Evolutionary conservation across 1,139 yeast species (phyloP), one percentile per base, ranked within the genome.

Genomic region (Sugiyamaella paludigena): DNA sequence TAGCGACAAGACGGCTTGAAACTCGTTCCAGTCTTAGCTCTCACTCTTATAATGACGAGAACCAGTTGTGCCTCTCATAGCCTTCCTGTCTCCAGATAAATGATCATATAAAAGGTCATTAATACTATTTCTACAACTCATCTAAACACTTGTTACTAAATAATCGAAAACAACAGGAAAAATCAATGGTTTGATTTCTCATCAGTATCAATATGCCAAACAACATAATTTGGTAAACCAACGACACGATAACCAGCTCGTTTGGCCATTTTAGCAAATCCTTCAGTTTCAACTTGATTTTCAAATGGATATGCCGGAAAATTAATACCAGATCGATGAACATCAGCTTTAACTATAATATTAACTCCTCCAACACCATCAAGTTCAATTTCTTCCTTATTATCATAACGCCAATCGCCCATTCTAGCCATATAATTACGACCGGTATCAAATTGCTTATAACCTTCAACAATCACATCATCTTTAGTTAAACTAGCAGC

Each of bases 341-440:
- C 80, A 55, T 78, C 79, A 1, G 95, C 95, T 63, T 81, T 83
- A 4, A 95, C 91, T 49, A 88, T 70, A 52, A 88, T 87, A 0
- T 91, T 84, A 36, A 88, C 96, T 36, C 96, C 96, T 15, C 96
- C 96, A 51, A 88, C 87, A 52, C 96, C 96, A 65, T 88, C 96
- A 49, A 88, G 69, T 53, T 83, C 87, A 35, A 87, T 71, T 24
- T 84, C 74, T 56, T 83, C 89, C 55, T 81, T 69, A 6, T 79
- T 81, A 62, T 83, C 71, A 11, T 91, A 92, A 36, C 76, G 66
- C 7, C 79, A 70, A 56, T 83, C 82, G 57, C 95, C 76, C 40
- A 81, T 73, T 59, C 85, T 83, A 0, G 91, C 94, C 61, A 87
- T 73, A 69, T 87, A 95, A 2, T 81, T 85, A 67, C 96, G 77